These are phyloP conservation scores for Rhytidiadelphus loreus DNA, from an alignment of 225 moss, liverwort and hornwort species.

Conservation along the genomic window DNA sequence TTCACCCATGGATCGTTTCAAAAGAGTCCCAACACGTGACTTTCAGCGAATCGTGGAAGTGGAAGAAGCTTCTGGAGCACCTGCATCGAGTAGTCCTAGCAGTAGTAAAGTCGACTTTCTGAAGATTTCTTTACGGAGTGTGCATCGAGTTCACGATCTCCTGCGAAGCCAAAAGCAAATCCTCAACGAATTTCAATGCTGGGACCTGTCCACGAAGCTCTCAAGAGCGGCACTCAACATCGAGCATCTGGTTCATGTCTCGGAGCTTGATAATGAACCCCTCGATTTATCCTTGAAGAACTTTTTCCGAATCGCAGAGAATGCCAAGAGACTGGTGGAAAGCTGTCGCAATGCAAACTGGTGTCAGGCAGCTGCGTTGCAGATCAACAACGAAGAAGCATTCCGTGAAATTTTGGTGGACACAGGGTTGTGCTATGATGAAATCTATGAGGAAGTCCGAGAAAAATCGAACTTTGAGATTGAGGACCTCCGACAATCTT, in stretches of 20 bases:
- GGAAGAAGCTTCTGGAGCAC: background rate
- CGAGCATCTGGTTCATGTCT: constrained; percentile 20
- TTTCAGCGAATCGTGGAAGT: background rate
- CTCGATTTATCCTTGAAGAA: background rate
- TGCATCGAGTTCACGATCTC: constrained; percentile 11
- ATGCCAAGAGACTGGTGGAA: constrained; percentile 10
- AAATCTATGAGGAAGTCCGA: constrained; percentile 1
- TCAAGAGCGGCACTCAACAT: constrained; percentile 13
- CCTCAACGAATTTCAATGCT: constrained; percentile 26
- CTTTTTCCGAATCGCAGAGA: constrained; percentile 17
- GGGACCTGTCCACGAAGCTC: constrained; percentile 17
- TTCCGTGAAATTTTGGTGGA: constrained; percentile 24
- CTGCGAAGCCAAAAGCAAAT: background rate
- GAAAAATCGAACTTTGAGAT: background rate
- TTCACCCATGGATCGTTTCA: background rate
- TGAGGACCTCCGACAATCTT: constrained; percentile 25
- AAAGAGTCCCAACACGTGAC: background rate
- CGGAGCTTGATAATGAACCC: constrained; percentile 1
- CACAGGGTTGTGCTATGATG: constrained; percentile 23
- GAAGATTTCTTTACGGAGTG: background rate
- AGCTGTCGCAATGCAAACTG: constrained; percentile 13
- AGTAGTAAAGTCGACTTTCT: background rate
- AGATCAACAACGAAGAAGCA: constrained; percentile 32
- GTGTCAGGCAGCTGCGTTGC: constrained; percentile 23
- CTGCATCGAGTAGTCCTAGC: background rate